These are phyloP conservation scores for Metschnikowia lunata DNA, from an alignment of 805 yeast species.

Conservation along the genomic window DNA sequence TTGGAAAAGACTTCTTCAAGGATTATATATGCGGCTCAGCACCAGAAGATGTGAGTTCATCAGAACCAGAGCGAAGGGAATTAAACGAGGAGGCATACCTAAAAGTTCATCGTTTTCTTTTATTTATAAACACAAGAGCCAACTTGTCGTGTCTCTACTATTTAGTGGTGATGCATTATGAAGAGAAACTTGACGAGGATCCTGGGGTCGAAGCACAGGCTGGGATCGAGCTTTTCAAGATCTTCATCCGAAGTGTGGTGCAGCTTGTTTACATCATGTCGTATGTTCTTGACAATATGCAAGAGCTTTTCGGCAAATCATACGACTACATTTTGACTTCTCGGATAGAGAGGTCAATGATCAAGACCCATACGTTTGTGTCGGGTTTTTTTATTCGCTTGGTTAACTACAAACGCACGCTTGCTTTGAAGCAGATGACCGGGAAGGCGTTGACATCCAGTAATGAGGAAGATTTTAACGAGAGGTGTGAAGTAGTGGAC, in stretches of 20 bases:
- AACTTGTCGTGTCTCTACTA: constrained; percentile 39
- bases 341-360: constrained; percentile 35
- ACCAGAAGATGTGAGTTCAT: constrained; percentile 7
- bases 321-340: constrained; percentile 37
- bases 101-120: constrained; percentile 33
- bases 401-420: constrained; percentile 33
- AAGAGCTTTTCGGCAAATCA: constrained; percentile 37
- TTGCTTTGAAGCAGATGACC: constrained; percentile 18
- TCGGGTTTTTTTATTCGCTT: constrained; percentile 38
- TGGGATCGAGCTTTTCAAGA: constrained; percentile 40
- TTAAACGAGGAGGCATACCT: constrained; percentile 28
- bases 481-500: constrained; percentile 30
- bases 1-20: constrained; percentile 41
- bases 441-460: constrained; percentile 10
- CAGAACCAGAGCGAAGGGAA: constrained; percentile 10
- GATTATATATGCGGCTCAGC: constrained; percentile 35
- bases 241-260: constrained; percentile 37
- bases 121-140: constrained; percentile 36
- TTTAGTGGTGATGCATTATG: constrained; percentile 39
- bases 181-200: constrained; percentile 26
- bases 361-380: constrained; percentile 37
- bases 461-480: constrained; percentile 5
- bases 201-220: constrained; percentile 30
- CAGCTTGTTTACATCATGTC: constrained; percentile 42
- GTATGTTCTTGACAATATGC: constrained; percentile 39